These are phyloP conservation scores for Diaporthe humulicola DNA, from an alignment of 2,329 filamentous ascomycete genomes.

Conservation along the genomic window DNA sequence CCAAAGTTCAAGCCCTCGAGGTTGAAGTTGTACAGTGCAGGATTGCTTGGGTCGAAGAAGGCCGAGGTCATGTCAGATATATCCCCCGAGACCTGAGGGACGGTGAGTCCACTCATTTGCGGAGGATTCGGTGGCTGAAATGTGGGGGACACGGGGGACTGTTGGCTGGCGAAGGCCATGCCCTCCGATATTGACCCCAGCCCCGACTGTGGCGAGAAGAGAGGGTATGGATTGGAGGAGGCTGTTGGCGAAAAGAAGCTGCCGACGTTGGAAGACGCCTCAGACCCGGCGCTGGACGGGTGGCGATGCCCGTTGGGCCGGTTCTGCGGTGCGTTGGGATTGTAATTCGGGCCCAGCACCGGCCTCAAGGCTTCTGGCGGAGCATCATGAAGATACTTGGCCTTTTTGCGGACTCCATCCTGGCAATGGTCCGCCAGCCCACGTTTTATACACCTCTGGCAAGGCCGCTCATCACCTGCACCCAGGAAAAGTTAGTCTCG, in stretches of 20 bases:
- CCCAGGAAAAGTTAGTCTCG: conserved; percentile 45
- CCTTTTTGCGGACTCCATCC: conserved; percentile 97
- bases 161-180: conserved; percentile 72
- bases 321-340: conserved; percentile 64
- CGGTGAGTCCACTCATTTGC: conserved; percentile 60
- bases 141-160: conserved; percentile 80
- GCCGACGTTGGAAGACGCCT: conserved; percentile 57
- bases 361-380: conserved; percentile 89
- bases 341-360: conserved; percentile 81
- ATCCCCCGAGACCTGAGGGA: conserved; percentile 64
- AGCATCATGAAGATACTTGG: conserved; percentile 98
- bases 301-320: conserved; percentile 62
- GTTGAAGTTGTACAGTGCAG: conserved; percentile 95
- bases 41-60: conserved; percentile 92
- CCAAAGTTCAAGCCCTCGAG: conserved; percentile 94
- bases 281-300: conserved; percentile 60
- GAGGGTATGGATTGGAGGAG: conserved; percentile 61
- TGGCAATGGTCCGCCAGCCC: conserved; percentile 92
- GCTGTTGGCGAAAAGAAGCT: conserved; percentile 62
- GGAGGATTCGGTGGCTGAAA: conserved; percentile 72
- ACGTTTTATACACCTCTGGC: conserved; percentile 93
- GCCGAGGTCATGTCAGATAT: conserved; percentile 65
- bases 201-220: conserved; percentile 63
- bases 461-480: conserved; percentile 93
- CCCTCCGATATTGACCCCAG: conserved; percentile 61